phyloP scores from a whole-genome alignment of 495 filamentous ascomycete genomes.

The Penicillium malachiteum region DNA sequence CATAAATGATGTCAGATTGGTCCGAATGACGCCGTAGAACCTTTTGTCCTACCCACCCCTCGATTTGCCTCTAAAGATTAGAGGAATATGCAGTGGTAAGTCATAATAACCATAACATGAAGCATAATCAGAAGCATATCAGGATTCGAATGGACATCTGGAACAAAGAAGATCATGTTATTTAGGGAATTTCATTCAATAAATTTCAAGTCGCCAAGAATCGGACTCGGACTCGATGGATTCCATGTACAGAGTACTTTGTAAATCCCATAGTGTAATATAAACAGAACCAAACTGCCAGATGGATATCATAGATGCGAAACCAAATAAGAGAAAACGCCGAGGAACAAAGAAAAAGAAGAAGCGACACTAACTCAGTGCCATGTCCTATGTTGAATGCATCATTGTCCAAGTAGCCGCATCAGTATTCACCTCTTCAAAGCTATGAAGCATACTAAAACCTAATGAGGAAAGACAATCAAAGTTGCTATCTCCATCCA shows the following conservation, averaged over 20 bases:
- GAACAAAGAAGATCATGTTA: too few relatives aligned
- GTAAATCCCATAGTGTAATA: constrained; percentile 3
- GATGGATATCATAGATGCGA: constrained; percentile 35
- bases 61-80: not conserved
- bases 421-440: constrained; percentile 78
- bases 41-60: constrained; percentile 20
- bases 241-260: constrained; percentile 9
- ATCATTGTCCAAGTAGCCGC: constrained; percentile 66
- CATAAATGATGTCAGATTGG: constrained; percentile 18
- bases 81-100: not conserved
- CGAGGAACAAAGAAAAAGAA: constrained; percentile 10
- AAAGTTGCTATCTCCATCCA: constrained; percentile 67
- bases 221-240: not conserved
- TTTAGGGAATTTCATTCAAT: too few relatives aligned
- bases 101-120: too few relatives aligned
- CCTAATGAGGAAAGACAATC: constrained; percentile 74
- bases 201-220: too few relatives aligned
- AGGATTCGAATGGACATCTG: too few relatives aligned
- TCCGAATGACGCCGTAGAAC: constrained; percentile 18
- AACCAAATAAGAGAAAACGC: constrained; percentile 2
- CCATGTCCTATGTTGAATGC: constrained; percentile 29
- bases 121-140: too few relatives aligned
- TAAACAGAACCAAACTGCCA: constrained; percentile 20
- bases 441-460: constrained; percentile 70
- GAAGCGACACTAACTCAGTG: not conserved